Evolutionary conservation across 768 basidiomycete species (phyloP).

Genomic region (Lentinula raphanica): DNA sequence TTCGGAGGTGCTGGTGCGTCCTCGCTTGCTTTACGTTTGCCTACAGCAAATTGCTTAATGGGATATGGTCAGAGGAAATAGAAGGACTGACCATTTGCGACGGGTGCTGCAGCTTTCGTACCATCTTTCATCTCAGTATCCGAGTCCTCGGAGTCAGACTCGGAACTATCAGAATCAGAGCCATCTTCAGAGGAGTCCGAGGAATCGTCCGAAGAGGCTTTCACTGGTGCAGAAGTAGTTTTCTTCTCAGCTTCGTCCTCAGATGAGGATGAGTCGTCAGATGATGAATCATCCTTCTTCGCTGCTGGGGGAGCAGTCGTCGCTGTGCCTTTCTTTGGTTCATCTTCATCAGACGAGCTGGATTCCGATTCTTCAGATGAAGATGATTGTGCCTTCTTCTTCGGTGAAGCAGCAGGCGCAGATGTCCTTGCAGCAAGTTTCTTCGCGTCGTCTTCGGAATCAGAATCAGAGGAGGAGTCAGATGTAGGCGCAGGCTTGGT

Average conservation of each 20-base stretch:
- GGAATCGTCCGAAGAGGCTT: not conserved
- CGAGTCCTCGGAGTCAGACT: slow-evolving; percentile 31
- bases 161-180: slow-evolving; percentile 15
- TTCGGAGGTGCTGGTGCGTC: slow-evolving; percentile 59
- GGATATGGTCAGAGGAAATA: not conserved
- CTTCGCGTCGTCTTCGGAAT: slow-evolving; percentile 27
- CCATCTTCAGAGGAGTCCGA: too few species aligned
- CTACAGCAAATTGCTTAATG: slow-evolving; percentile 19
- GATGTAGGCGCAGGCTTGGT: not conserved
- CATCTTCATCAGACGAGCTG: too few species aligned
- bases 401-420: too few species aligned
- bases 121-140: slow-evolving; percentile 60
- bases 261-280: slow-evolving; percentile 4
- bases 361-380: too few species aligned
- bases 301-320: slow-evolving; percentile 17
- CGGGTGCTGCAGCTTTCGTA: slow-evolving; percentile 16
- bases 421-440: too few species aligned
- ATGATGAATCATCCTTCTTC: slow-evolving; percentile 16
- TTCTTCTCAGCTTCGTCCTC: slow-evolving; percentile 18
- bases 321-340: slow-evolving; percentile 5
- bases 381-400: too few species aligned
- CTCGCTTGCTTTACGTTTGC: slow-evolving; percentile 80
- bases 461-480: slow-evolving; percentile 12
- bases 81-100: slow-evolving; percentile 31
- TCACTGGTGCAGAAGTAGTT: slow-evolving; percentile 8